Conservation (phyloP, 345 rosid genomes). For the Eutrema yunnanense region DNA sequence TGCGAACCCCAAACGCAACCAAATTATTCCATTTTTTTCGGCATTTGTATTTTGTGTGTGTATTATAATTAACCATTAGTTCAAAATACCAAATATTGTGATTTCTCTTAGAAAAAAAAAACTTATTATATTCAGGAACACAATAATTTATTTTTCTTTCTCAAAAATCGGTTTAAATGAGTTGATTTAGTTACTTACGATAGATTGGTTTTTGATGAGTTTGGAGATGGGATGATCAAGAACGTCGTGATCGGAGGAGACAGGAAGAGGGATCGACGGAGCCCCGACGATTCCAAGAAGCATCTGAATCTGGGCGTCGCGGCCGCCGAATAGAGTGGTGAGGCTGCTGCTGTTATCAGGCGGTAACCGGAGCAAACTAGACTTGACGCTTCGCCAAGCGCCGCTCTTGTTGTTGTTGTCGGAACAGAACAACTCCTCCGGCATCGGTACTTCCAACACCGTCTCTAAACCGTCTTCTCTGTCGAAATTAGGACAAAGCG, state of each 20-base stretch:
- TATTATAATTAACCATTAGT: too few relatives aligned
- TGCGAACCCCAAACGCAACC: too few relatives aligned
- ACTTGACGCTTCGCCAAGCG: slow-evolving; percentile 30
- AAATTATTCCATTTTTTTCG: too few relatives aligned
- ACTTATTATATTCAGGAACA: background rate
- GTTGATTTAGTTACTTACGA: slow-evolving; percentile 9
- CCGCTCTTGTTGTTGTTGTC: slow-evolving; percentile 25
- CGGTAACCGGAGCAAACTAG: slow-evolving; percentile 29
- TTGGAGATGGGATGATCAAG: slow-evolving; percentile 35
- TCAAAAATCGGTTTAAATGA: background rate
- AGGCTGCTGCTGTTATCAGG: slow-evolving; percentile 21
- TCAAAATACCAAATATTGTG: too few relatives aligned
- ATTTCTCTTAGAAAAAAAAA: too few relatives aligned
- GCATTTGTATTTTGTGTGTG: too few relatives aligned
- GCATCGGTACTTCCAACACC: slow-evolving; percentile 83
- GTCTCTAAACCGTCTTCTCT: slow-evolving; percentile 79
- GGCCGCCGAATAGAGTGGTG: slow-evolving; percentile 19
- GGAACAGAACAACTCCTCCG: slow-evolving; percentile 65
- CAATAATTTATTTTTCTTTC: too few relatives aligned
- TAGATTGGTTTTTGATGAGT: slow-evolving; percentile 30
- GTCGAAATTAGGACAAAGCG: slow-evolving; percentile 73
- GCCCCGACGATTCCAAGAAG: slow-evolving; percentile 36
- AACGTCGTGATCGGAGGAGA: slow-evolving; percentile 11
- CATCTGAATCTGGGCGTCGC: slow-evolving; percentile 33
- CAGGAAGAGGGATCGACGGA: slow-evolving; percentile 27